Conservation (phyloP, 2,329 filamentous ascomycete genomes). For the Thielaviopsis punctulata region DNA sequence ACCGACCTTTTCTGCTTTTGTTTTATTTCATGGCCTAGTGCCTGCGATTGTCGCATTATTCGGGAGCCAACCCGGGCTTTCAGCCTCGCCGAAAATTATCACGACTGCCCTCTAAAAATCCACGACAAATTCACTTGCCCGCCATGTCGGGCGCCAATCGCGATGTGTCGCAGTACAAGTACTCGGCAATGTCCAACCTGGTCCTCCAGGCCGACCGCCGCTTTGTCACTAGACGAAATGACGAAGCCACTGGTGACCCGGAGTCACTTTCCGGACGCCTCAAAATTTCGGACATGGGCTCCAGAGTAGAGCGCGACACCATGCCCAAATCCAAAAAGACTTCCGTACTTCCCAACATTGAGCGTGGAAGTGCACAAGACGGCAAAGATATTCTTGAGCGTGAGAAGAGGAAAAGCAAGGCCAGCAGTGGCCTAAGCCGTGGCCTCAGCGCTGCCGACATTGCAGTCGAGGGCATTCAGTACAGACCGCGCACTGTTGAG, state of each 20-base stretch:
- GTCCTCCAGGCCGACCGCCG: constrained; percentile 98
- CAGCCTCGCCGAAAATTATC: constrained; percentile 7
- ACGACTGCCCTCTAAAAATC: background rate
- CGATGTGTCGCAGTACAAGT: constrained; percentile 94
- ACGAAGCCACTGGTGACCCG: constrained; percentile 92
- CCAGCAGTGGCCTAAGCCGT: constrained; percentile 47
- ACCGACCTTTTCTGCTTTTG: background rate
- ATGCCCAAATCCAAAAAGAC: constrained; percentile 70
- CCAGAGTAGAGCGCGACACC: constrained; percentile 59
- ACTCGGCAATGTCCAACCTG: constrained; percentile 99
- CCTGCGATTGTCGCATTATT: constrained; percentile 1
- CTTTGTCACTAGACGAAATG: constrained; percentile 78
- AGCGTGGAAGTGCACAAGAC: constrained; percentile 60
- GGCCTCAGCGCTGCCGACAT: constrained; percentile 70
- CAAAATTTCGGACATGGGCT: constrained; percentile 89
- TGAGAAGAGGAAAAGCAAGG: constrained; percentile 76
- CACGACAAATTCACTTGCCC: constrained; percentile 5
- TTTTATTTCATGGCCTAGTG: constrained; percentile 7
- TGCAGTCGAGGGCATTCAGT: constrained; percentile 77
- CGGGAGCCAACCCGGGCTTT: constrained; percentile 9
- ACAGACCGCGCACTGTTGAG: constrained; percentile 77
- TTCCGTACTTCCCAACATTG: constrained; percentile 47
- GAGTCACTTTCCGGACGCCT: constrained; percentile 91
- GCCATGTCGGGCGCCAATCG: constrained; percentile 56
- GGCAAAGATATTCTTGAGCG: constrained; percentile 69